These are phyloP conservation scores for Chlorokybus atmophyticus DNA, from an alignment of 139 green algal species.

Conservation along the genomic window DNA sequence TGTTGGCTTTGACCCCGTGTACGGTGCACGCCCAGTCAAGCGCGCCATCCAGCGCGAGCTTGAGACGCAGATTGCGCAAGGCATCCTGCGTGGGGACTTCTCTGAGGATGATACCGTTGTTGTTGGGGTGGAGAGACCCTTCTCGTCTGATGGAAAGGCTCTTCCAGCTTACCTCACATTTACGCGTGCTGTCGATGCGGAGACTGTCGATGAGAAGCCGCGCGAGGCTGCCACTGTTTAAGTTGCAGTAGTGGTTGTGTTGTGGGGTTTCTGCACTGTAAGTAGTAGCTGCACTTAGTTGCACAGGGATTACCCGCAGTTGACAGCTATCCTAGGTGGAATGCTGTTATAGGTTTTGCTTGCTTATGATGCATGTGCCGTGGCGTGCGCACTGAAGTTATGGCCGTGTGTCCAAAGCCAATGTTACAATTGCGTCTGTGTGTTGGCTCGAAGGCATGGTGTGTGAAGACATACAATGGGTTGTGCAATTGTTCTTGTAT, in stretches of 20 bases:
- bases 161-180: not conserved
- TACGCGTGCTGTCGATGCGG: not conserved
- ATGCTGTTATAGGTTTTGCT: no score
- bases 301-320: no score
- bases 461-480: no score
- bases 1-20: conserved; percentile 80
- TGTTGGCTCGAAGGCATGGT: no score
- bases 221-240: not conserved
- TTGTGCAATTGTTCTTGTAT: no score
- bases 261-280: not conserved
- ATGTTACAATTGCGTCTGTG: no score
- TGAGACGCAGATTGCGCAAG: conserved; percentile 81
- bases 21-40: conserved; percentile 91
- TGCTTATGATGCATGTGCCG: no score
- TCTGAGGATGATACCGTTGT: conserved; percentile 53
- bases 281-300: not conserved
- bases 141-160: not conserved
- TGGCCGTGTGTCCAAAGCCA: no score
- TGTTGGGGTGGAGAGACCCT: conserved; percentile 29
- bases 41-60: conserved; percentile 87
- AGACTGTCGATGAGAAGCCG: not conserved
- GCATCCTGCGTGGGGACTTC: conserved; percentile 56
- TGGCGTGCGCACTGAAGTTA: no score
- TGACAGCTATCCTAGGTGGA: no score
- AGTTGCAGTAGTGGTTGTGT: not conserved